phyloP scores from a whole-genome alignment of 176 grass and related monocot genomes.

The Lolium multiflorum region DNA sequence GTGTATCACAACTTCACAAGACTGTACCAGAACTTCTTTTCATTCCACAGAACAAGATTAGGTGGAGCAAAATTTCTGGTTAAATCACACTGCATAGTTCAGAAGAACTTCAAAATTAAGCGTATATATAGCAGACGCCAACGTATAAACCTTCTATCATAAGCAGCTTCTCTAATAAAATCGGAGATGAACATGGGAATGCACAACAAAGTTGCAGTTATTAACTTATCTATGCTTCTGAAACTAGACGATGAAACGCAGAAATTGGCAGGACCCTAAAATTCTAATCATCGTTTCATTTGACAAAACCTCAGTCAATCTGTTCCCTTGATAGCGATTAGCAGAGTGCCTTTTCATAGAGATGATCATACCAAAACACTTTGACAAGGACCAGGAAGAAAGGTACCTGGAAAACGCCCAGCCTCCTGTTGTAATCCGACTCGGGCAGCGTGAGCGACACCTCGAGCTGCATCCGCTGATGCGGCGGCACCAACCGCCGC shows the following conservation, averaged over 20 bases:
- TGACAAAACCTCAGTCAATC: neutral
- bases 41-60: neutral
- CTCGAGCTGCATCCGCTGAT: conserved; percentile 76
- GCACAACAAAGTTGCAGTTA: neutral
- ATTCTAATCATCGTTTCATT: conserved; percentile 15
- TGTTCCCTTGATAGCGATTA: neutral
- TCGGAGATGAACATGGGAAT: neutral
- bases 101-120: neutral
- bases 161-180: conserved; percentile 5
- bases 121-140: neutral
- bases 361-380: conserved; percentile 15
- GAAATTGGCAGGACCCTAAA: neutral
- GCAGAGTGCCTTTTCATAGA: neutral
- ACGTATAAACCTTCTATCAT: neutral
- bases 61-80: neutral
- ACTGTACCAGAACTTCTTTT: neutral
- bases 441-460: conserved; percentile 79
- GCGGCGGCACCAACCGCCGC: conserved; percentile 52
- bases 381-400: conserved; percentile 24
- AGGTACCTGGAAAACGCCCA: conserved; percentile 91
- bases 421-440: conserved; percentile 84
- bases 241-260: neutral
- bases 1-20: neutral
- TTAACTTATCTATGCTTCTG: neutral
- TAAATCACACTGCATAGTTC: neutral